Evolutionary conservation across 345 rosid genomes (phyloP).

Genomic region (Excoecaria cochinchinensis): DNA sequence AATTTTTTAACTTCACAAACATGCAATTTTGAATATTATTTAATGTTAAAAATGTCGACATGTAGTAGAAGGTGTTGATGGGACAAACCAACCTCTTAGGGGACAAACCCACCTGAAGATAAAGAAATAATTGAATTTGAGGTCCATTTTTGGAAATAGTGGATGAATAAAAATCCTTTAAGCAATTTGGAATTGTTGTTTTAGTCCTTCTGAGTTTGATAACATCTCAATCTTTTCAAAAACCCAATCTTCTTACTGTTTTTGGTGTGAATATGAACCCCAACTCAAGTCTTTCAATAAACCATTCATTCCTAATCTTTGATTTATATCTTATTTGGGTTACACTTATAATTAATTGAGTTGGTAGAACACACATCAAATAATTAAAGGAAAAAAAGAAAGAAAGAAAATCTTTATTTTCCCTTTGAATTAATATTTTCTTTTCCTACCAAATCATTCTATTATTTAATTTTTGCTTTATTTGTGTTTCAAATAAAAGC

Average conservation of each 20-base stretch:
- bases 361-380: too few relatives aligned
- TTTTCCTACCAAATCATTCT: too few relatives aligned
- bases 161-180: background rate
- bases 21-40: too few relatives aligned
- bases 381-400: too few relatives aligned
- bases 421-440: too few relatives aligned
- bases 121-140: slow-evolving; percentile 21
- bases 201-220: background rate
- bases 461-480: too few relatives aligned
- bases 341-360: background rate
- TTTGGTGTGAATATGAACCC: too few relatives aligned
- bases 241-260: too few relatives aligned
- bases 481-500: too few relatives aligned
- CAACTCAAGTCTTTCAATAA: background rate
- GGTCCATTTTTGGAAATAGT: slow-evolving; percentile 25
- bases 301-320: background rate
- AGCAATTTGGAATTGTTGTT: slow-evolving; percentile 14
- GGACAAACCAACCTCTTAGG: slow-evolving; percentile 42
- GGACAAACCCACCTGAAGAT: slow-evolving; percentile 46
- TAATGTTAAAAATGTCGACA: slow-evolving; percentile 14
- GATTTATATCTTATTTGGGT: background rate
- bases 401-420: too few relatives aligned
- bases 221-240: too few relatives aligned
- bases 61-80: slow-evolving; percentile 17
- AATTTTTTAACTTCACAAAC: too few relatives aligned